A percentile compares a stretch with the other conserved stretches of the same genome.
phyloP scores from a whole-genome alignment of 306 rosid genomes.

The Geum urbanum region DNA sequence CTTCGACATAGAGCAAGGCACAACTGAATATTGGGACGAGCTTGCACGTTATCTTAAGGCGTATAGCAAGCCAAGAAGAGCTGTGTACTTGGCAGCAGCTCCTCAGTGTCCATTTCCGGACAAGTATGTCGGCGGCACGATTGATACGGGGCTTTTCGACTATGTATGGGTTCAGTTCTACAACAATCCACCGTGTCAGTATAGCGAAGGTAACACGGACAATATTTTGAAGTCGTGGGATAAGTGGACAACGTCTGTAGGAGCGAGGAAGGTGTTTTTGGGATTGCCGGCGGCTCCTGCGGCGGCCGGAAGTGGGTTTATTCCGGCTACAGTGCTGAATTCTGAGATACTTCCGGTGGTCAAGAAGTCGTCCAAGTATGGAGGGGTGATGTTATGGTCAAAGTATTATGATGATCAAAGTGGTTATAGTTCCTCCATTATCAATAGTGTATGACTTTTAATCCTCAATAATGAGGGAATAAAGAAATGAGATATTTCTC shows the following conservation, averaged over 20 bases:
- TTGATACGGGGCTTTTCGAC: slow-evolving; percentile 50
- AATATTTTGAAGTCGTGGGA: slow-evolving; percentile 57
- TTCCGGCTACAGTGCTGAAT: slow-evolving; percentile 49
- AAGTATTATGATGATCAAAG: slow-evolving; percentile 43
- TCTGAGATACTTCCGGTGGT: slow-evolving; percentile 52
- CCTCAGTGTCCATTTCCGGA: slow-evolving; percentile 87
- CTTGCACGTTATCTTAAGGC: slow-evolving; percentile 45
- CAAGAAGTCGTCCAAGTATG: slow-evolving; percentile 47
- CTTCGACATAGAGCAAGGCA: slow-evolving; percentile 66
- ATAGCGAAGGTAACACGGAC: slow-evolving; percentile 40
- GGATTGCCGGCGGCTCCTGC: slow-evolving; percentile 58
- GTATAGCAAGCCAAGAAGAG: slow-evolving; percentile 17
- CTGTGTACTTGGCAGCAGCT: slow-evolving; percentile 58
- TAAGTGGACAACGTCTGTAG: slow-evolving; percentile 40
- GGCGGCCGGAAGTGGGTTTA: slow-evolving; percentile 61
- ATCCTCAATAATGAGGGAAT: not conserved
- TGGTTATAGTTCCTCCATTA: slow-evolving; percentile 50
- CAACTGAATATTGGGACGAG: slow-evolving; percentile 32
- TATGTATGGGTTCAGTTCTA: slow-evolving; percentile 50
- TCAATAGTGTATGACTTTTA: slow-evolving; percentile 36
- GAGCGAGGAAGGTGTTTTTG: slow-evolving; percentile 34
- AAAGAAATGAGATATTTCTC: not conserved
- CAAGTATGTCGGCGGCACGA: slow-evolving; percentile 41
- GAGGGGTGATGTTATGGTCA: slow-evolving; percentile 83
- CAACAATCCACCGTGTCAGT: slow-evolving; percentile 38